These are phyloP conservation scores for Rhododendron williamsianum DNA, from an alignment of 148 eudicot genomes.

Conservation along the genomic window DNA sequence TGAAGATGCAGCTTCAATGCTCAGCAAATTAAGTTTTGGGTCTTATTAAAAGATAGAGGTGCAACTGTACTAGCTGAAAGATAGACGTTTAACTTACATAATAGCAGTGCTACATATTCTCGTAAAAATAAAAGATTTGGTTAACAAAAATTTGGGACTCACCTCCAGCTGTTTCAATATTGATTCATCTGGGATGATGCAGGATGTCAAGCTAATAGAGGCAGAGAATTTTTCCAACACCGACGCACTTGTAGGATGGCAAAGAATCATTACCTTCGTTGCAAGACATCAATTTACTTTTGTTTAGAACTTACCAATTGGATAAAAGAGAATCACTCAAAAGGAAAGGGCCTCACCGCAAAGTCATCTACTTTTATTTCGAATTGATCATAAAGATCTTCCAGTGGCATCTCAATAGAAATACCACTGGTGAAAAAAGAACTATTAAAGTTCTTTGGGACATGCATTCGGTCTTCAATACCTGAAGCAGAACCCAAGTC, in stretches of 20 bases:
- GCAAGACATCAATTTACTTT: slow-evolving; percentile 21
- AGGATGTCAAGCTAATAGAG: slow-evolving; percentile 43
- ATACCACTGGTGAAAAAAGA: slow-evolving; percentile 19
- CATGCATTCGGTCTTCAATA: slow-evolving; percentile 17
- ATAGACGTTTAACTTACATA: neutral
- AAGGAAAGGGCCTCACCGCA: slow-evolving; percentile 40
- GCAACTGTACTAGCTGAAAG: neutral
- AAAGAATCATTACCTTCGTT: slow-evolving; percentile 38
- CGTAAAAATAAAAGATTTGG: neutral
- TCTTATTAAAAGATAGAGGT: neutral
- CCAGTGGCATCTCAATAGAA: slow-evolving; percentile 24
- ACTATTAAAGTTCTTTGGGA: slow-evolving; percentile 14
- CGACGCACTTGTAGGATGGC: slow-evolving; percentile 31
- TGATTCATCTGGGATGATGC: slow-evolving; percentile 69
- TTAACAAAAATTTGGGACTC: slow-evolving; percentile 8
- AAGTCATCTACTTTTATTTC: slow-evolving; percentile 51
- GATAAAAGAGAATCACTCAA: neutral
- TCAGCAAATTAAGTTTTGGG: neutral
- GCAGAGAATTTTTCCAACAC: slow-evolving; percentile 58
- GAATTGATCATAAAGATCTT: slow-evolving; percentile 59
- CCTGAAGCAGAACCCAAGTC: slow-evolving; percentile 27
- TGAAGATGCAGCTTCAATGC: neutral
- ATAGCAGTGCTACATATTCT: neutral
- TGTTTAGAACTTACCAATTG: neutral
- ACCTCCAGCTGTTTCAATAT: slow-evolving; percentile 57